A percentile compares a stretch with the other conserved stretches of the same genome.
Evolutionary conservation across 2,329 filamentous ascomycete species (phyloP).

Genomic region (Parastagonospora avenae): DNA sequence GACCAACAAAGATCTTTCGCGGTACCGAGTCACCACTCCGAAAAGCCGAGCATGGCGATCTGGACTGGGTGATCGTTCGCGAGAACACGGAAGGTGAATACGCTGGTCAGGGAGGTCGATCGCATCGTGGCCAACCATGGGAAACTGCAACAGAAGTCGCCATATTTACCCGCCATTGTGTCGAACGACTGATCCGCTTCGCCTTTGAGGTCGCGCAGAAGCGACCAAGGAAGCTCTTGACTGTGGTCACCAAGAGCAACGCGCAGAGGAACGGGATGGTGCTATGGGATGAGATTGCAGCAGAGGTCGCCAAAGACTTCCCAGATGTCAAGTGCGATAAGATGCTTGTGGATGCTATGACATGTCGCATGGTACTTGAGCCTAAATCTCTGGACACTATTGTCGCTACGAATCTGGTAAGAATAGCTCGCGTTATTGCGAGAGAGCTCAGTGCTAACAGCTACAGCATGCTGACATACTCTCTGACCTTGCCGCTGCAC

Average conservation of each 20-base stretch:
- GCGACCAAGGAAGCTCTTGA: conserved; percentile 63
- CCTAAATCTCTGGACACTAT: conserved; percentile 66
- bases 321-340: conserved; percentile 66
- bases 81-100: conserved; percentile 73
- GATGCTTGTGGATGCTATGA: conserved; percentile 72
- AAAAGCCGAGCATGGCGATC: conserved; percentile 60
- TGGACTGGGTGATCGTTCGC: conserved; percentile 70
- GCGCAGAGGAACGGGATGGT: conserved; percentile 71
- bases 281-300: conserved; percentile 68
- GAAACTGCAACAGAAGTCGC: conserved; percentile 67
- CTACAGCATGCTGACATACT: conserved; percentile 66
- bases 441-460: conserved; percentile 56
- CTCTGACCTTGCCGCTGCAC: conserved; percentile 71
- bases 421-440: conserved; percentile 57
- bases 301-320: conserved; percentile 61
- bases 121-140: conserved; percentile 63
- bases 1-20: conserved; percentile 65
- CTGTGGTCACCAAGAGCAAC: conserved; percentile 70
- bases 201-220: conserved; percentile 65
- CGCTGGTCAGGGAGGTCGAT: conserved; percentile 67
- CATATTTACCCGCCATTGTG: conserved; percentile 66
- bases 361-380: conserved; percentile 66
- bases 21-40: conserved; percentile 64
- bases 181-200: conserved; percentile 66
- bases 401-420: conserved; percentile 64